Evolutionary conservation across 2,329 filamentous ascomycete genomes (phyloP).

Genomic region (Scedosporium boydii): DNA sequence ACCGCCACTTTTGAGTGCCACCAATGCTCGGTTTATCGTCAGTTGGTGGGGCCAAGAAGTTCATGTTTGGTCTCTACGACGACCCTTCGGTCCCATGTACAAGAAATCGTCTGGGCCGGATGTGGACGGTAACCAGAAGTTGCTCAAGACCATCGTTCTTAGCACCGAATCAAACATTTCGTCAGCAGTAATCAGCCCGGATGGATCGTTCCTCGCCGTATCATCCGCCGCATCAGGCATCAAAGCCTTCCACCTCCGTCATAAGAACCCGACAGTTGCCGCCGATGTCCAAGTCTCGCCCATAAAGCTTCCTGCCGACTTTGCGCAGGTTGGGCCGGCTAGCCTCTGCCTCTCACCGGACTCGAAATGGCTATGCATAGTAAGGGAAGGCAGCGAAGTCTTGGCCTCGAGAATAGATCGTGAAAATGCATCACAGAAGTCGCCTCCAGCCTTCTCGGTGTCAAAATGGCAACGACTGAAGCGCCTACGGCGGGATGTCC

Average conservation of each 20-base stretch:
- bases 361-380: conserved; percentile 56
- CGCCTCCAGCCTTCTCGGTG: conserved; percentile 6
- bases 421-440: not conserved
- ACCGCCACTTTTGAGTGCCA: conserved; percentile 62
- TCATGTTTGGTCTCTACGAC: conserved; percentile 62
- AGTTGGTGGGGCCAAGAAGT: conserved; percentile 91
- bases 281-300: conserved; percentile 63
- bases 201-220: conserved; percentile 66
- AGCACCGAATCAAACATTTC: conserved; percentile 76
- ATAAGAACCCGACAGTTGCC: conserved; percentile 32
- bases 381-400: conserved; percentile 22
- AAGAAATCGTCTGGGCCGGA: conserved; percentile 32
- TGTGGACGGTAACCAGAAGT: conserved; percentile 45
- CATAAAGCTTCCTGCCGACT: conserved; percentile 49
- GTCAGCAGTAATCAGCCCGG: conserved; percentile 59
- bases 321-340: conserved; percentile 56
- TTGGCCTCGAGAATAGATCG: conserved; percentile 5
- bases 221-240: conserved; percentile 59
- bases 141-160: conserved; percentile 59
- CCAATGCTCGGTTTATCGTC: conserved; percentile 64
- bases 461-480: conserved; percentile 36
- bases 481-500: conserved; percentile 43
- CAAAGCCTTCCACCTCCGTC: conserved; percentile 57
- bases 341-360: conserved; percentile 61
- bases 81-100: conserved; percentile 16